These are phyloP conservation scores for Saraca asoca DNA, from an alignment of 331 rosid species.

Conservation along the genomic window DNA sequence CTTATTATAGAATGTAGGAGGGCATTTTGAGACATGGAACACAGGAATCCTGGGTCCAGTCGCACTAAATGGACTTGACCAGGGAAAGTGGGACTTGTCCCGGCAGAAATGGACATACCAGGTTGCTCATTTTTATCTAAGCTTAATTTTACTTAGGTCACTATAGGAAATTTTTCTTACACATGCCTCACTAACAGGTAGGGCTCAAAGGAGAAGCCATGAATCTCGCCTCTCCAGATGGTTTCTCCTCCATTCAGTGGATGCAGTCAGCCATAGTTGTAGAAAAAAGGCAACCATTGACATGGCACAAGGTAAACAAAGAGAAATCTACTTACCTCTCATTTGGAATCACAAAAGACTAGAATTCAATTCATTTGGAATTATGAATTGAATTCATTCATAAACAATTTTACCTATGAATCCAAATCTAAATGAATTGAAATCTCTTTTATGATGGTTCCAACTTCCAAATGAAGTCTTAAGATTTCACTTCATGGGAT, in stretches of 20 bases:
- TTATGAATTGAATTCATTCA: too few relatives aligned
- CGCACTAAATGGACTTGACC: constrained; percentile 82
- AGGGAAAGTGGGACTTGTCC: constrained; percentile 87
- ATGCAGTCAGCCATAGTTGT: constrained; percentile 62
- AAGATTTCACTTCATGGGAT: too few relatives aligned
- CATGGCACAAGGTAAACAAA: constrained; percentile 88
- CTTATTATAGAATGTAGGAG: constrained; percentile 78
- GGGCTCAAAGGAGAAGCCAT: constrained; percentile 96
- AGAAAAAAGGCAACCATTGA: constrained; percentile 74
- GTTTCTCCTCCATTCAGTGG: constrained; percentile 84
- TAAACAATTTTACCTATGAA: too few relatives aligned
- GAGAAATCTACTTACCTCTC: not conserved
- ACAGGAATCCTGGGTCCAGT: constrained; percentile 99
- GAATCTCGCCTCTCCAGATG: constrained; percentile 75
- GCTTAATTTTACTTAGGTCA: not conserved
- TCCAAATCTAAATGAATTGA: too few relatives aligned
- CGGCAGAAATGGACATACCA: constrained; percentile 97
- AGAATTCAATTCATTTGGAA: too few relatives aligned
- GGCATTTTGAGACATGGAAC: constrained; percentile 90
- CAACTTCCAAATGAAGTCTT: too few relatives aligned
- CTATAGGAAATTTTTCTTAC: constrained; percentile 28
- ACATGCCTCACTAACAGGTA: constrained; percentile 51
- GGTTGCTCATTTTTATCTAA: constrained; percentile 50
- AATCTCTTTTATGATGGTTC: too few relatives aligned
- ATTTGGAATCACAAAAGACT: too few relatives aligned